These are phyloP conservation scores for Zymoseptoria ardabiliae DNA, from an alignment of 2,329 filamentous ascomycete genomes.

Conservation along the genomic window DNA sequence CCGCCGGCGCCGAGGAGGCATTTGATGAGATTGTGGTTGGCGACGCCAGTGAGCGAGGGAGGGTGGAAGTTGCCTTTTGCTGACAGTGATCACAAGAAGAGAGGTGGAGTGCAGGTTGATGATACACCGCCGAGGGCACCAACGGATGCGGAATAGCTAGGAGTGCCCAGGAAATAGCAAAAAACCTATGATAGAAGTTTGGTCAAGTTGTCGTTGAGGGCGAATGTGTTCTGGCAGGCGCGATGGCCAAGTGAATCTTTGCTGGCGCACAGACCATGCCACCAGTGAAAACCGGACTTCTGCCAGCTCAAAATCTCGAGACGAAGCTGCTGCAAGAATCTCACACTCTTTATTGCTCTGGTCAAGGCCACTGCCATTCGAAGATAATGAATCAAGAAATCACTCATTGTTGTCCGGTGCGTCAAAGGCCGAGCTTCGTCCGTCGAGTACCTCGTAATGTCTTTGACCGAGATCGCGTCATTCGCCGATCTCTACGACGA, in stretches of 20 bases:
- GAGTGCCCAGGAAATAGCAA: too few species aligned
- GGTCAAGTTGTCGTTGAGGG: neutral
- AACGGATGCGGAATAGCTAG: slow-evolving; percentile 63
- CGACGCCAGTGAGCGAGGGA: slow-evolving; percentile 72
- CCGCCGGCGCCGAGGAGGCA: slow-evolving; percentile 66
- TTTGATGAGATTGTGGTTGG: slow-evolving; percentile 76
- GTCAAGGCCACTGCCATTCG: neutral
- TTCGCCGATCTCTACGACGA: neutral
- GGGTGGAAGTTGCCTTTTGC: slow-evolving; percentile 80
- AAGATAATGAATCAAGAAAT: neutral
- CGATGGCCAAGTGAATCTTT: neutral
- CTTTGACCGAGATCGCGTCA: neutral
- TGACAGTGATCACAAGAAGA: slow-evolving; percentile 76
- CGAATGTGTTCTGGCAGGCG: too few species aligned
- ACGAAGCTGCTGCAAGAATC: too few species aligned
- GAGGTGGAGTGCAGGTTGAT: slow-evolving; percentile 82
- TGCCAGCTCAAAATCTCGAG: too few species aligned
- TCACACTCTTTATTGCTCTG: too few species aligned
- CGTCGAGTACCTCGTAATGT: neutral
- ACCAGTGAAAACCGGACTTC: neutral
- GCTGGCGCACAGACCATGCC: neutral
- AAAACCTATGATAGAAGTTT: neutral
- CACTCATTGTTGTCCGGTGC: neutral
- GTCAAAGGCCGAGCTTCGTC: neutral
- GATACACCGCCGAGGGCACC: slow-evolving; percentile 67